Conservation (phyloP, 768 basidiomycete species). For the Macrocybe gigantea region DNA sequence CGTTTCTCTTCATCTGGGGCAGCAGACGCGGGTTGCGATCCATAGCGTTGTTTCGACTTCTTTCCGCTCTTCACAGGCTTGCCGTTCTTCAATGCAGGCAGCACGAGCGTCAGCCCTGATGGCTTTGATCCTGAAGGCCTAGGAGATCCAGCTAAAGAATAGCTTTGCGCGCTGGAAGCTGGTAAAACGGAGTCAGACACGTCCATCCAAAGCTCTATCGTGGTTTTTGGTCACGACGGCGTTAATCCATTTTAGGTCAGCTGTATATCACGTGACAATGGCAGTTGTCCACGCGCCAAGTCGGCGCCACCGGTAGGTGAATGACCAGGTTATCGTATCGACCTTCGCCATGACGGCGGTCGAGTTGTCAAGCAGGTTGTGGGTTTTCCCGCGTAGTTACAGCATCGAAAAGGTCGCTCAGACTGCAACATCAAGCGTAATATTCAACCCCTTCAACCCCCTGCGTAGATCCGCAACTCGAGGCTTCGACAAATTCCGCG, state of each 20-base stretch:
- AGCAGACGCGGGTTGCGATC: constrained; percentile 19
- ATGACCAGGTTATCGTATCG: too few species aligned
- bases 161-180: constrained; percentile 6
- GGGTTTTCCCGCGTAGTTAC: too few species aligned
- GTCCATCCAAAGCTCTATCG: constrained; percentile 11
- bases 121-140: constrained; percentile 23
- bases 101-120: constrained; percentile 57
- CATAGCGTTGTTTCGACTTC: constrained; percentile 32
- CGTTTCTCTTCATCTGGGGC: constrained; percentile 31
- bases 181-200: constrained; percentile 13
- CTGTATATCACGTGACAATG: too few species aligned
- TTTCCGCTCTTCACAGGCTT: constrained; percentile 52
- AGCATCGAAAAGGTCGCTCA: too few species aligned
- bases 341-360: too few species aligned
- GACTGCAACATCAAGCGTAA: too few species aligned
- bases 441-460: too few species aligned
- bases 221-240: constrained; percentile 12
- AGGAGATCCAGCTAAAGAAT: constrained; percentile 3
- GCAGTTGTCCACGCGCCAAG: too few species aligned
- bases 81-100: constrained; percentile 60
- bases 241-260: not conserved
- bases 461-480: too few species aligned
- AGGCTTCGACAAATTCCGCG: too few species aligned
- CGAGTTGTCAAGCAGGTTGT: too few species aligned
- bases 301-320: too few species aligned